Evolutionary conservation across 148 eudicot species (phyloP).

Genomic region (Arctostaphylos glauca): DNA sequence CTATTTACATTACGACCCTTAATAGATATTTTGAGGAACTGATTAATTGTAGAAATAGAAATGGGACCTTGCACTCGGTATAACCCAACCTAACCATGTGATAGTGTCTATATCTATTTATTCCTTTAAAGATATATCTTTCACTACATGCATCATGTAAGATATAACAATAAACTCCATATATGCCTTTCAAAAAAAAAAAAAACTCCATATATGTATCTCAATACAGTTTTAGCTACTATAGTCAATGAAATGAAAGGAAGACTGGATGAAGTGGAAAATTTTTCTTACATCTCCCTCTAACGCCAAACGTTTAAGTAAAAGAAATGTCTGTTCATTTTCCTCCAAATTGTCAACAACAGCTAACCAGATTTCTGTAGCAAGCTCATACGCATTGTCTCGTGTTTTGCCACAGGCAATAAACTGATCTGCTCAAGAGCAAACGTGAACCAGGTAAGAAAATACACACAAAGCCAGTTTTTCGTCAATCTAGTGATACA

Average conservation of each 20-base stretch:
- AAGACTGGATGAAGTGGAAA: background rate
- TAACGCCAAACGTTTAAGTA: slow-evolving; percentile 66
- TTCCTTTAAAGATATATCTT: no score
- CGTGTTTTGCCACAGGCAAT: slow-evolving; percentile 71
- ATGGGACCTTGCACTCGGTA: no score
- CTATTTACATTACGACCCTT: no score
- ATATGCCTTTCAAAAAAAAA: no score
- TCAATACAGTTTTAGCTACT: background rate
- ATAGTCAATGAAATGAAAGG: background rate
- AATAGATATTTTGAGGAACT: no score
- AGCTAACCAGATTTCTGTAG: slow-evolving; percentile 69
- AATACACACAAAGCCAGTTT: background rate
- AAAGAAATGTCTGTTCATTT: slow-evolving; percentile 46
- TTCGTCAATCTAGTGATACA: slow-evolving; percentile 9
- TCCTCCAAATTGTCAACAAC: slow-evolving; percentile 77
- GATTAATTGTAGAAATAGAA: no score
- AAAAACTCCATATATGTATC: no score
- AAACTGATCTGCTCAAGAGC: slow-evolving; percentile 62
- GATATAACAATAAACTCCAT: no score
- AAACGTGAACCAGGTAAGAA: slow-evolving; percentile 5
- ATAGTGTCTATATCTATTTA: no score
- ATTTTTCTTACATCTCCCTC: slow-evolving; percentile 54
- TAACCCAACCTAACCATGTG: no score
- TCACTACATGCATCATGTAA: no score
- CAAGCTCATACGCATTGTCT: slow-evolving; percentile 61